Conservation (phyloP, 2,329 filamentous ascomycete species). For the Dactylellina drechsleri region DNA sequence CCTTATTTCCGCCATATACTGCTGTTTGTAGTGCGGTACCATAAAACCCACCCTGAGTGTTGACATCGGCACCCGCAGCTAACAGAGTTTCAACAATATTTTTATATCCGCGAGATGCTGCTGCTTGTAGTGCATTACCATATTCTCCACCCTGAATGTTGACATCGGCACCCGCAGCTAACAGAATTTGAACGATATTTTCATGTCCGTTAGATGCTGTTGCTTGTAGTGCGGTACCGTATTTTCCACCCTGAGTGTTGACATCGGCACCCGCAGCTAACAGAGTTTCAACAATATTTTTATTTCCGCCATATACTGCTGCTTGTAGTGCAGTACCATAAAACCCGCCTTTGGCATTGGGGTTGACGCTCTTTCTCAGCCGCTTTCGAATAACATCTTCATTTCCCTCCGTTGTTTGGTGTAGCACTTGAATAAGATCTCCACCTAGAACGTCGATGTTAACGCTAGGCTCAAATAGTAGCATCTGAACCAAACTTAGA, state of each 20-base stretch:
- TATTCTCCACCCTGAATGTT: background rate
- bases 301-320: background rate
- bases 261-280: slow-evolving; percentile 9
- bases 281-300: slow-evolving; percentile 8
- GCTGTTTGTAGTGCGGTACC: background rate
- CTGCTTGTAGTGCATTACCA: no score
- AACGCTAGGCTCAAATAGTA: no score
- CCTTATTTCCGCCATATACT: background rate
- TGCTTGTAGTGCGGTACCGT: no score
- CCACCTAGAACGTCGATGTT: no score
- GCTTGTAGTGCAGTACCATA: no score
- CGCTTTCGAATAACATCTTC: slow-evolving; percentile 6
- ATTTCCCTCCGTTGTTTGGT: background rate
- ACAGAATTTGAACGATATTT: slow-evolving; percentile 8
- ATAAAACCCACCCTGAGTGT: no score
- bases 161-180: slow-evolving; percentile 12
- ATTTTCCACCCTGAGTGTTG: no score
- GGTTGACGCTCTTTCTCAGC: slow-evolving; percentile 3
- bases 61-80: no score
- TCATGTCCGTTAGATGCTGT: background rate
- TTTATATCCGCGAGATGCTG: no score
- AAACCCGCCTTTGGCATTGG: background rate
- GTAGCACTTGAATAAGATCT: no score
- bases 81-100: no score
- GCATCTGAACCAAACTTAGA: no score